Evolutionary conservation across 2,329 filamentous ascomycete genomes (phyloP), one percentile per base, ranked within the genome.

Genomic region (Claviceps digitariae): DNA sequence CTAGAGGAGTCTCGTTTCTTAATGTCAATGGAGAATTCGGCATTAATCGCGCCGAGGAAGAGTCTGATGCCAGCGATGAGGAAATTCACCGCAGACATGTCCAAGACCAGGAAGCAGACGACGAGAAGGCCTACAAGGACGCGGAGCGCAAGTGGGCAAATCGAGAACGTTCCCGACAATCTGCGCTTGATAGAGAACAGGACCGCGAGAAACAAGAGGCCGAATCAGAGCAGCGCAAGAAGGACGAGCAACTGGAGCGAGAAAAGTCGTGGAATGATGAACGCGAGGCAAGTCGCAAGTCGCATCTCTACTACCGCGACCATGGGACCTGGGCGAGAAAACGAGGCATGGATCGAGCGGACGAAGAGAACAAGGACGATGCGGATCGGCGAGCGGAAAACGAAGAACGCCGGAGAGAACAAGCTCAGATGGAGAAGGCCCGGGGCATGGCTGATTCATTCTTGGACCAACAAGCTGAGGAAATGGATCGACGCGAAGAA

Each of bases 131-230:
- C 48, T 96, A 88, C 64, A 74, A 86, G 0, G 90, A 95, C 60
- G 85, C 90, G 45, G 89, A 96, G 66, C 82, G 89, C 31, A 84
- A 89, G 57, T 97, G 91, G 91, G 75, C 89, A 27, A 95, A 94
- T 65, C 82, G 90, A 46, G 93, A 98, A 67, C 81, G 86, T 52
- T 86, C 86, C 56, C 81, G 89, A 43, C 86, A 87, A 15, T 87
- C 88, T 4, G 91, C 93, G 0, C 73, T 96, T 23, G 86, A 95
- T 59, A 83, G 93, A 55, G 90, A 96, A 64, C 83, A 81, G 60
- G 85, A 85, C 29, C 83, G 89, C 12, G 88, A 95, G 63, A 82
- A 81, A 57, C 83, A 87, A 50, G 87, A 95, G 59, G 78, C 80
- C 3, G 80, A 81, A 25, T 81, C 82, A 20, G 67, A 79, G 2